phyloP scores from a whole-genome alignment of 169 alveolate species.

The Amoebophrya sp. region DNA sequence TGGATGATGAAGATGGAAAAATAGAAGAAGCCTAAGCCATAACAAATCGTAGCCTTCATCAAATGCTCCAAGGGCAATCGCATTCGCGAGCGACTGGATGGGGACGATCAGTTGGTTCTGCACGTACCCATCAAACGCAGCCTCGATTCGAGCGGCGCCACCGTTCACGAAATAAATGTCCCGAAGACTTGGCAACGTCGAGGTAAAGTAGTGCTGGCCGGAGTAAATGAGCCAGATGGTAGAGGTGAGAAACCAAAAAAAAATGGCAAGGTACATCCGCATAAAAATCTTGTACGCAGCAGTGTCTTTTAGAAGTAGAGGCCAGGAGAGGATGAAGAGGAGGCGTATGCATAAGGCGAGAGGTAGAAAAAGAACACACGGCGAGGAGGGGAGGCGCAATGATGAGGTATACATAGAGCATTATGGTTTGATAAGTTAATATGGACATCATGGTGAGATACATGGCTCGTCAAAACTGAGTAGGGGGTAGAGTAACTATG shows the following conservation, averaged over 20 bases:
- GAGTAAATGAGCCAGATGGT: background rate
- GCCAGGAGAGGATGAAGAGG: too few species aligned
- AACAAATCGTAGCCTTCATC: background rate
- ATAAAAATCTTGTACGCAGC: background rate
- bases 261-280: background rate
- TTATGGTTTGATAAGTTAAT: too few species aligned
- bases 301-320: too few species aligned
- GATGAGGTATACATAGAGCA: too few species aligned
- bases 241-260: background rate
- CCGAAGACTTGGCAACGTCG: background rate
- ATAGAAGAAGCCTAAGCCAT: too few species aligned
- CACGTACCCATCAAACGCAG: slow-evolving; percentile 7
- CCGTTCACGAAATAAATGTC: slow-evolving; percentile 10
- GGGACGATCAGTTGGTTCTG: background rate
- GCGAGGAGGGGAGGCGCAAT: too few species aligned
- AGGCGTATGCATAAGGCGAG: too few species aligned
- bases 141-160: slow-evolving; percentile 26
- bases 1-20: too few species aligned
- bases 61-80: background rate
- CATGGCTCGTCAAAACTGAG: too few species aligned
- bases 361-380: too few species aligned
- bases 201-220: background rate
- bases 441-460: too few species aligned
- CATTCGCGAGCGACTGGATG: background rate
- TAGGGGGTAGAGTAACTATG: too few species aligned